These are phyloP conservation scores for Chalciporus piperatoides DNA, from an alignment of 1,284 basidiomycete species.

Conservation along the genomic window DNA sequence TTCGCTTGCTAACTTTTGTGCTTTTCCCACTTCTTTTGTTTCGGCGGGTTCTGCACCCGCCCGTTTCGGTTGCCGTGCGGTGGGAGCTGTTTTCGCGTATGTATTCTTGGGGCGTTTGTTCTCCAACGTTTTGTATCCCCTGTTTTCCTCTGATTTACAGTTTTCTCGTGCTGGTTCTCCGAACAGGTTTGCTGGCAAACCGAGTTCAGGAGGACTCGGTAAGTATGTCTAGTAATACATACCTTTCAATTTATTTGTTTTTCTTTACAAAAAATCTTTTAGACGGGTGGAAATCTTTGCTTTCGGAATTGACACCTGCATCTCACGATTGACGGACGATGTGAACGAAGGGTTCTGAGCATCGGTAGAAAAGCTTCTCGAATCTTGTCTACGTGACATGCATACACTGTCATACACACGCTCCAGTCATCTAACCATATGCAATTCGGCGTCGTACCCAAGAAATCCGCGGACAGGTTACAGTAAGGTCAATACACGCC, in stretches of 20 bases:
- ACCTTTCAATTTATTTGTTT: background rate
- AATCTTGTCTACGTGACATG: too few species aligned
- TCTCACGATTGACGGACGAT: too few species aligned
- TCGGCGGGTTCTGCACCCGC: background rate
- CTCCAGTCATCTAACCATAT: background rate
- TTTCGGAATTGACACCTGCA: too few species aligned
- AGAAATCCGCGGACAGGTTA: background rate
- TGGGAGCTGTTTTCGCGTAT: background rate
- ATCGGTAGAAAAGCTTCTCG: too few species aligned
- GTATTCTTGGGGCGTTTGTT: background rate
- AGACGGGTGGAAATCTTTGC: too few species aligned
- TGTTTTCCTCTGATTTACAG: background rate
- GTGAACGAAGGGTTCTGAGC: too few species aligned
- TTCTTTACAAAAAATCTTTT: too few species aligned
- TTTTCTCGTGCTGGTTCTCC: background rate
- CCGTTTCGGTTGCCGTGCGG: background rate
- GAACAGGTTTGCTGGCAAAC: conserved; percentile 15
- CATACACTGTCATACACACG: too few species aligned
- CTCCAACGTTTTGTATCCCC: background rate
- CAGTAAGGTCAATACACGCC: background rate
- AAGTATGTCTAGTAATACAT: background rate
- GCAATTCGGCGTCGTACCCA: background rate
- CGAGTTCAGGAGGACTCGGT: background rate
- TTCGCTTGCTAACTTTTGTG: background rate
- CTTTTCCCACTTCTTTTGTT: background rate